Base-by-base conservation (phyloP, 352 stramenopile species). In the Aphanomyces invadans region DNA sequence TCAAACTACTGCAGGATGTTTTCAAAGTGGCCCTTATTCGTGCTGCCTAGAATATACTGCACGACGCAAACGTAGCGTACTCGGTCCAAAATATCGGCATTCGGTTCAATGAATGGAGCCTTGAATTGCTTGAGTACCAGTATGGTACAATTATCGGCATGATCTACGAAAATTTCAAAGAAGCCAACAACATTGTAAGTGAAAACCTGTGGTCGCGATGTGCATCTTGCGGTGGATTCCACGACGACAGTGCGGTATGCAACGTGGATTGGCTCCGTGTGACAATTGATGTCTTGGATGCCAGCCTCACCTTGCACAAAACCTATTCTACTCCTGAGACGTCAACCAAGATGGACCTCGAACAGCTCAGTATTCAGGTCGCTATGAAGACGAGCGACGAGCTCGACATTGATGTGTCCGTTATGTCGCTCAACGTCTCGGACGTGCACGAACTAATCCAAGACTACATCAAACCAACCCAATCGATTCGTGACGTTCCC, bases 81-180 rank as follows among this genome's bases (percentile, higher is more conserved):
- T 88, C 81, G 15, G 90, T 83, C 49, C 71, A 87, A 44, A 75
- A 75, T 9, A 55, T 95, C 49, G 83, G 77, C 65, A 53, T 95
- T 53, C 79, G 74, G 11, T 28, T 95, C 42, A 93, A 93, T 32
- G 86, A 95, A 55, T 69, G 92, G 28, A 93, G 80, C 56, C 71
- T 95, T 25, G 78, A 78, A 25, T 73, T 79, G 15, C 77, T 65
- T 0, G 67, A 73, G 19, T 75, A 88, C 29, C 83, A 93, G 65
- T 95, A 93, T 63, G 73, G 61, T 17, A 86, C 76, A 5, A 70
- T 93, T 9, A 68, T 93, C 32, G 84, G 81, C n/a, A 79, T 88
- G 55, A 90, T 93, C 28, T 92, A 87, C 55, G 86, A 95, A 52
- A 95, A 95, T 48, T 92, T 95, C 71, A 82, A 86, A 42, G 86